phyloP scores from a whole-genome alignment of 1,284 basidiomycete genomes.

The Cutaneotrichosporon mucoides region DNA sequence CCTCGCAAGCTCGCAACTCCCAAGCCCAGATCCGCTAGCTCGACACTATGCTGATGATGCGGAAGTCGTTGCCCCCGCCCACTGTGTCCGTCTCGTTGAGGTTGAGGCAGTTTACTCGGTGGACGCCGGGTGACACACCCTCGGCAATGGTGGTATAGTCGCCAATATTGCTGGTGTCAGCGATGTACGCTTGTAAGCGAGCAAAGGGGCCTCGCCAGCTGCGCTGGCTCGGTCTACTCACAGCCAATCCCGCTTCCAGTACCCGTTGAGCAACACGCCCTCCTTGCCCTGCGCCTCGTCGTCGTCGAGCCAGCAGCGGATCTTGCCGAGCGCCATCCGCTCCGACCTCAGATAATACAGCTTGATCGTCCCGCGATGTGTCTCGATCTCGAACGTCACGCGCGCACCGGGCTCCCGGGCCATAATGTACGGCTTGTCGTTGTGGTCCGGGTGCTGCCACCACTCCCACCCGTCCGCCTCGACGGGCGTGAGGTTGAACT shows the following conservation, averaged over 20 bases:
- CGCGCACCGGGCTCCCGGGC: conserved; percentile 33
- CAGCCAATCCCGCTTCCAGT: conserved; percentile 25
- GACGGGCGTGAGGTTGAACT: conserved; percentile 40
- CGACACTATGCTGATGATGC: conserved; percentile 16
- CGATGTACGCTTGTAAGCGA: neutral
- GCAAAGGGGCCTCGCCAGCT: no score
- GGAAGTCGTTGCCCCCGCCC: conserved; percentile 14
- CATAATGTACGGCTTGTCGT: conserved; percentile 46
- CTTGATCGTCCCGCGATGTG: conserved; percentile 41
- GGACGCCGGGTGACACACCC: conserved; percentile 7
- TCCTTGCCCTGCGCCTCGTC: conserved; percentile 17
- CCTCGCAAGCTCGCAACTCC: no score
- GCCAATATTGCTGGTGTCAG: conserved; percentile 21
- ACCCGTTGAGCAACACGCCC: conserved; percentile 30
- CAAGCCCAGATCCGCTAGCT: neutral
- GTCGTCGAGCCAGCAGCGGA: conserved; percentile 45
- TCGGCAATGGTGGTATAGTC: conserved; percentile 11
- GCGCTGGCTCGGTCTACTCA: neutral
- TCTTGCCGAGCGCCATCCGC: conserved; percentile 42
- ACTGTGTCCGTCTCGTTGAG: conserved; percentile 15
- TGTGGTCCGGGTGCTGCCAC: conserved; percentile 41
- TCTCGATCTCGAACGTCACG: conserved; percentile 42
- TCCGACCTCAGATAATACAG: conserved; percentile 42
- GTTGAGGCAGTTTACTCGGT: conserved; percentile 16
- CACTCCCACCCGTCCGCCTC: conserved; percentile 37